phyloP scores from a whole-genome alignment of 352 stramenopile genomes.

The Elongisporangium anandrum region DNA sequence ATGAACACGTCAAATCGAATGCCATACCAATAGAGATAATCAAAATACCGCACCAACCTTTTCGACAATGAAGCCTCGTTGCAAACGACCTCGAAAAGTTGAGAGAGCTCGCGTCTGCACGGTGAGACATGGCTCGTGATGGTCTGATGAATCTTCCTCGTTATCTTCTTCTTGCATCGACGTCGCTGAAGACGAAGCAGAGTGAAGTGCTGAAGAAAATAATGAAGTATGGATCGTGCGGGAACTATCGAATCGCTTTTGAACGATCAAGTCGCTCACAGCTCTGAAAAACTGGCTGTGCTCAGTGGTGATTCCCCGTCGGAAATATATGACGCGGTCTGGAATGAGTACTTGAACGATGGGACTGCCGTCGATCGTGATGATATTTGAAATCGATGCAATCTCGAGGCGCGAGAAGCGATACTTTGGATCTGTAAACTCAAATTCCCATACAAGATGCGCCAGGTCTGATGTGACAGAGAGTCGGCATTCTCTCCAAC shows the following conservation, averaged over 20 bases:
- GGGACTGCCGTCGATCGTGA: background rate
- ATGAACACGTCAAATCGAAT: background rate
- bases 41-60: constrained; percentile 19
- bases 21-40: background rate
- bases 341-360: background rate
- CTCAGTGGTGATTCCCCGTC: background rate
- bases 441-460: background rate
- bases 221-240: background rate
- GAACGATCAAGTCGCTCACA: background rate
- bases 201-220: background rate
- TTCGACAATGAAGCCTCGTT: constrained; percentile 32
- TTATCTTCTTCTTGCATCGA: background rate
- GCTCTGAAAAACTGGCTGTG: background rate
- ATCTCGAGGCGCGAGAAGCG: background rate
- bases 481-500: background rate
- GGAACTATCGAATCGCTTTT: background rate
- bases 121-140: background rate
- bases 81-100: constrained; percentile 34
- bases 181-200: background rate
- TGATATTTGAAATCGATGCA: background rate
- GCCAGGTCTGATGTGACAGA: background rate
- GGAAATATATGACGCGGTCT: background rate
- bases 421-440: background rate
- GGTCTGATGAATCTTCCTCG: background rate
- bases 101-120: constrained; percentile 7